These are phyloP conservation scores for Neonothopanus nambi DNA, from an alignment of 1,284 basidiomycete genomes.

Conservation along the genomic window DNA sequence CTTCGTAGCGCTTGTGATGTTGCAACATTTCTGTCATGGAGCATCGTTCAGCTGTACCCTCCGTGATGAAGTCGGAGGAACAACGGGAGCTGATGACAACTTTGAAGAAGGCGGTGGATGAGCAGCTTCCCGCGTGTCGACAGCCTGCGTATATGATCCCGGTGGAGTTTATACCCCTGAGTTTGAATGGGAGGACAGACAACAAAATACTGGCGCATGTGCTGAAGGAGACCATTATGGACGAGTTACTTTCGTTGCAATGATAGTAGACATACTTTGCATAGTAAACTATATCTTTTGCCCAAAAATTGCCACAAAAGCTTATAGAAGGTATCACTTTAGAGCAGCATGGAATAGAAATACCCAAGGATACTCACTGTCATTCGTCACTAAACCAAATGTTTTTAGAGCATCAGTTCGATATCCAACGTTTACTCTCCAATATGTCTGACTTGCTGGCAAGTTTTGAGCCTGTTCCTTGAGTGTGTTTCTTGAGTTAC, in stretches of 20 bases:
- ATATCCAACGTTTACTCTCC: too few species aligned
- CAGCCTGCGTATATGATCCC: conserved; percentile 18
- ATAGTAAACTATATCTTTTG: too few species aligned
- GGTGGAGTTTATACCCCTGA: conserved; percentile 18
- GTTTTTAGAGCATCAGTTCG: too few species aligned
- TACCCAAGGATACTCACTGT: too few species aligned
- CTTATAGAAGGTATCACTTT: too few species aligned
- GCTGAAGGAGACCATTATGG: conserved; percentile 9
- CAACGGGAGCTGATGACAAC: neutral
- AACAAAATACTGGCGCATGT: conserved; percentile 10
- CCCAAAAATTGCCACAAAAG: too few species aligned
- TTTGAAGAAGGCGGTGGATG: conserved; percentile 14
- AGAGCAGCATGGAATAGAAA: too few species aligned
- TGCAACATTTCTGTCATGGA: conserved; percentile 11
- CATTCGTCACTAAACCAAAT: too few species aligned
- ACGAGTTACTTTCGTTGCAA: conserved; percentile 3
- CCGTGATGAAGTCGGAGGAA: conserved; percentile 12
- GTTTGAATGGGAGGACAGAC: conserved; percentile 20
- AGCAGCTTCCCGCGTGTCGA: conserved; percentile 16
- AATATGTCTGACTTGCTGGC: too few species aligned
- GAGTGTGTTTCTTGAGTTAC: too few species aligned
- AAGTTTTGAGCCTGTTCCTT: too few species aligned
- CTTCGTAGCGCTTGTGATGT: conserved; percentile 33
- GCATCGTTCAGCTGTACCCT: conserved; percentile 12
- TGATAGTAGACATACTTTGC: too few species aligned